Base-by-base conservation (phyloP, 2,329 filamentous ascomycete species). In the Endothia cerciana region DNA sequence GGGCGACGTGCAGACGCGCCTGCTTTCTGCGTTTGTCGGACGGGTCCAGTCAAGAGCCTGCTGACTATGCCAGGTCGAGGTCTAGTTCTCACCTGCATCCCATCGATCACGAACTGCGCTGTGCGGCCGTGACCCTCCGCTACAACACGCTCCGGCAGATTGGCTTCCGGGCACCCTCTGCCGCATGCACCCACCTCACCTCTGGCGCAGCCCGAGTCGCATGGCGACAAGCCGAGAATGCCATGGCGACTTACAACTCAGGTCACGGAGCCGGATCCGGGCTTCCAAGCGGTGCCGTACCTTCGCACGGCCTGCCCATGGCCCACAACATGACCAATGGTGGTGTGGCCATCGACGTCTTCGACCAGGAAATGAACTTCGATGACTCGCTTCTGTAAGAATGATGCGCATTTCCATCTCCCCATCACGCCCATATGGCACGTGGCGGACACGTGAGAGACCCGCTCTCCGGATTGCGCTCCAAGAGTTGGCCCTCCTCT, bases 171-270 rank as follows among this genome's bases (percentile, higher is more conserved):
- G 41, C 30, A 4, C n/a, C 36, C 25, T 43, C 17, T 57, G 61
- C 30, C 49, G 38, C 38, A 61, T 56, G 57, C 49, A 25, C 58
- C 38, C 38, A 30, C 38, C 8, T 61, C n/a, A n/a, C 19, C 8
- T 61, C 57, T 61, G 55, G 53, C 60, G 49, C 41, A n/a, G 43
- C 33, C 63, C 30, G 49, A 56, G 60, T 68, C 68, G 70, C 60
- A 68, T 64, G 66, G 61, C 66, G 64, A 59, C 63, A 55, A 15
- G 71, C 72, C 70, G 70, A 78, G 75, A 71, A 85, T 85, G 83
- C 80, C 73, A 87, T 87, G 85, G 83, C 84, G 71, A 80, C 80
- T 73, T 87, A 82, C 80, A 86, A 85, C 76, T 80, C 83, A 47
- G 56, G 49, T 49, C 74, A 83, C 87, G 61, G 61, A 33, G 79